Evolutionary conservation across 202 grass and related monocot genomes (phyloP).

Genomic region (Brachypodium distachyon): DNA sequence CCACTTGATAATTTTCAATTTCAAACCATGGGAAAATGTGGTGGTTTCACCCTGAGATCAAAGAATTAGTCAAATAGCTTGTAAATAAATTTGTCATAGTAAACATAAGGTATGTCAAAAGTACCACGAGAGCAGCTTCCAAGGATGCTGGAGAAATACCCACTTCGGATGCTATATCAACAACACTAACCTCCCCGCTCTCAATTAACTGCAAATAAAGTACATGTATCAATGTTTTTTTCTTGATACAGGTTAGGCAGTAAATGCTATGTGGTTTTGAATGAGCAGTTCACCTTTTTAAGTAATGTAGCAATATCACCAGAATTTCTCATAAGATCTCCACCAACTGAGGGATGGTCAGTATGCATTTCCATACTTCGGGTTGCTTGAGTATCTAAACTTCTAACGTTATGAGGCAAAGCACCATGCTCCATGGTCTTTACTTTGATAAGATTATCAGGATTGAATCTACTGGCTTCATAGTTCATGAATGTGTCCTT

Average conservation of each 20-base stretch:
- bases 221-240: slow-evolving; percentile 7
- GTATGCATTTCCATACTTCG: slow-evolving; percentile 27
- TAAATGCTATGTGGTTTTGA: slow-evolving; percentile 1
- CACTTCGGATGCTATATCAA: slow-evolving; percentile 84
- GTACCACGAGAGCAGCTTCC: slow-evolving; percentile 91
- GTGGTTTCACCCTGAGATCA: slow-evolving; percentile 86
- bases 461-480: slow-evolving; percentile 35
- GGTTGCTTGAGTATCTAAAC: slow-evolving; percentile 28
- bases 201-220: slow-evolving; percentile 69
- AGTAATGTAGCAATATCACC: slow-evolving; percentile 60
- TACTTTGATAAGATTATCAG: slow-evolving; percentile 42
- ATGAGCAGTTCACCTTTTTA: slow-evolving; percentile 59
- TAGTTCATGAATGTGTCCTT: slow-evolving; percentile 54
- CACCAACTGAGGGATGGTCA: slow-evolving; percentile 24
- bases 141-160: slow-evolving; percentile 91
- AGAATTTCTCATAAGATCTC: slow-evolving; percentile 38
- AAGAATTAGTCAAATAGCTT: slow-evolving; percentile 19
- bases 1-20: slow-evolving; percentile 94
- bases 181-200: slow-evolving; percentile 56
- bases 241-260: not conserved
- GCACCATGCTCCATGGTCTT: slow-evolving; percentile 41
- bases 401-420: slow-evolving; percentile 32
- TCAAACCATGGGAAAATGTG: slow-evolving; percentile 91
- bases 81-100: slow-evolving; percentile 14
- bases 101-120: slow-evolving; percentile 16